A percentile compares a stretch with the other conserved stretches of the same genome.
phyloP scores from a whole-genome alignment of 139 green algal species.

The Edaphochlamys debaryana region DNA sequence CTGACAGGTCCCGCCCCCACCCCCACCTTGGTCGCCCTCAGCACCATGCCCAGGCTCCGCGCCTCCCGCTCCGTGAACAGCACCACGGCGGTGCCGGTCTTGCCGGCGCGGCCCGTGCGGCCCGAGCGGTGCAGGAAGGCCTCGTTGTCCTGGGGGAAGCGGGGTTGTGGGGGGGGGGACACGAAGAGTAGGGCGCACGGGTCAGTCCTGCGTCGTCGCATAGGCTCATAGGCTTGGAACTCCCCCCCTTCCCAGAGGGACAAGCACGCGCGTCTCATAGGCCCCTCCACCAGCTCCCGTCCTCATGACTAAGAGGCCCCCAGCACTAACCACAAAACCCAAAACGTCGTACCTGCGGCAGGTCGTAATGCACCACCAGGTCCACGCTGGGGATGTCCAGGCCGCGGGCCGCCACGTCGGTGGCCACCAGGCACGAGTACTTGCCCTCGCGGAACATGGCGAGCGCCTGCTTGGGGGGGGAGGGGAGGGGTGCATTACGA shows the following conservation, averaged over 20 bases:
- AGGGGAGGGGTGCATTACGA: constrained; percentile 77
- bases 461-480: constrained; percentile 66
- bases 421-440: constrained; percentile 94
- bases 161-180: too few species aligned
- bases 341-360: constrained; percentile 62
- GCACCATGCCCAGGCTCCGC: constrained; percentile 70
- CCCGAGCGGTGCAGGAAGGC: constrained; percentile 96
- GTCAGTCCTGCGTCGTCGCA: too few species aligned
- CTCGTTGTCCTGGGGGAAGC: constrained; percentile 85
- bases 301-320: too few species aligned
- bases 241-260: too few species aligned
- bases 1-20: not conserved
- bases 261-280: too few species aligned
- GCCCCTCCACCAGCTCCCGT: too few species aligned
- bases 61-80: constrained; percentile 83
- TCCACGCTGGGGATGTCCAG: constrained; percentile 96
- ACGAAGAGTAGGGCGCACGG: constrained; percentile 35
- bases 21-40: constrained; percentile 53
- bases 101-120: constrained; percentile 86
- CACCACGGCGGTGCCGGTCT: constrained; percentile 87
- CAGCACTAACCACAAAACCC: too few species aligned
- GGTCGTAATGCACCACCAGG: constrained; percentile 90
- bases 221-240: too few species aligned
- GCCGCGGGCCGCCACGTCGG: constrained; percentile 96
- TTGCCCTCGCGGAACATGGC: constrained; percentile 82